Percentiles rank a stretch among this genome's conserved stretches.
Evolutionary conservation across 2,329 filamentous ascomycete species (phyloP).

Genomic region (Leptographium galeiforme): DNA sequence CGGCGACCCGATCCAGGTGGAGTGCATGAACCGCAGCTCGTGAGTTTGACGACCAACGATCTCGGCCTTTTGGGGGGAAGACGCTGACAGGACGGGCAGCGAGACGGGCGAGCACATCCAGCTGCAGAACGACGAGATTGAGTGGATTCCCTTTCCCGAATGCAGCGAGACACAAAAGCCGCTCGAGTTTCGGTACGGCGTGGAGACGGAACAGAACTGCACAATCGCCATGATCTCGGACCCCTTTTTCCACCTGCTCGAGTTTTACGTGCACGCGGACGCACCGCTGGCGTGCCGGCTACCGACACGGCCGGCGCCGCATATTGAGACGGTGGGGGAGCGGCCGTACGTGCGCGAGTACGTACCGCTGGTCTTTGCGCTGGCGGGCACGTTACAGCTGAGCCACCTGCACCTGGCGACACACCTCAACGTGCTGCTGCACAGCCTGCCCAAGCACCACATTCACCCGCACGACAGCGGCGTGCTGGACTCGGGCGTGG

Average conservation of each 20-base stretch:
- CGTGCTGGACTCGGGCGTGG: slow-evolving; percentile 74
- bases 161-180: slow-evolving; percentile 80
- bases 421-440: slow-evolving; percentile 78
- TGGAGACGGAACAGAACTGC: slow-evolving; percentile 71
- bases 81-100: slow-evolving; percentile 27
- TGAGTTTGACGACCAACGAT: background rate
- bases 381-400: slow-evolving; percentile 78
- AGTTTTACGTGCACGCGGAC: slow-evolving; percentile 97
- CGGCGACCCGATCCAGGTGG: slow-evolving; percentile 53
- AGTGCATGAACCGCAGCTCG: slow-evolving; percentile 64
- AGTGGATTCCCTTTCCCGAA: slow-evolving; percentile 81
- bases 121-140: slow-evolving; percentile 64
- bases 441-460: slow-evolving; percentile 51
- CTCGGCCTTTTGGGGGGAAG: background rate
- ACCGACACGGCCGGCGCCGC: slow-evolving; percentile 55
- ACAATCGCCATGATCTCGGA: slow-evolving; percentile 66
- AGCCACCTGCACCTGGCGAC: slow-evolving; percentile 86
- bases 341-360: slow-evolving; percentile 41
- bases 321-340: slow-evolving; percentile 41
- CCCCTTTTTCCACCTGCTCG: slow-evolving; percentile 74
- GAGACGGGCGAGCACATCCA: slow-evolving; percentile 86
- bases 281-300: slow-evolving; percentile 85
- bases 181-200: slow-evolving; percentile 75
- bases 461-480: slow-evolving; percentile 54
- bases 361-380: slow-evolving; percentile 75